Conservation (phyloP, 2,329 filamentous ascomycete species). For the Aspergillus glaucus region DNA sequence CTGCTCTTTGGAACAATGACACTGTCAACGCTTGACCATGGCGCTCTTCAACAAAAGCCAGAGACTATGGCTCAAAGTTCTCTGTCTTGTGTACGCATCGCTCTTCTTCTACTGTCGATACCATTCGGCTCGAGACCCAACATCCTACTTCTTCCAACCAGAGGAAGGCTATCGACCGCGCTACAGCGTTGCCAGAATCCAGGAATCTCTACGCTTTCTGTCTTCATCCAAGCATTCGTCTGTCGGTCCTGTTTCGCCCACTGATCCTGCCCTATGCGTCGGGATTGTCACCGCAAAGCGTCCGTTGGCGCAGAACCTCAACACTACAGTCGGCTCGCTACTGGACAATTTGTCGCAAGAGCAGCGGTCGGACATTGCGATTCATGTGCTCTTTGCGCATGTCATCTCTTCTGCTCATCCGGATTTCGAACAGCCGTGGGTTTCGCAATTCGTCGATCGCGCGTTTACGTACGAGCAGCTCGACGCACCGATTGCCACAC, state of each 20-base stretch:
- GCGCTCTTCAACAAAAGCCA: conserved; percentile 12
- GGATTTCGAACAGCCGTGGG: conserved; percentile 38
- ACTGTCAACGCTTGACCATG: neutral
- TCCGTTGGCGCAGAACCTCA: conserved; percentile 35
- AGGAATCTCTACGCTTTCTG: conserved; percentile 14
- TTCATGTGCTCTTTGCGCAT: conserved; percentile 43
- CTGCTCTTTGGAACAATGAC: neutral
- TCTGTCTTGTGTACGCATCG: conserved; percentile 13
- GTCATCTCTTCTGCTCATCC: conserved; percentile 37
- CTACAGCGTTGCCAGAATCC: conserved; percentile 15
- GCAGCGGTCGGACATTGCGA: conserved; percentile 36
- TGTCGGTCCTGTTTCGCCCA: conserved; percentile 1
- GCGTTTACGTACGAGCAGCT: conserved; percentile 37
- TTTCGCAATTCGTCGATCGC: conserved; percentile 33
- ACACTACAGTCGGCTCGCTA: conserved; percentile 38
- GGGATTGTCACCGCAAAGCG: conserved; percentile 41
- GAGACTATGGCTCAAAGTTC: conserved; percentile 13
- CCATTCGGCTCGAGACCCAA: conserved; percentile 17
- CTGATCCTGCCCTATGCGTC: conserved; percentile 30
- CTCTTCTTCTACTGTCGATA: conserved; percentile 14
- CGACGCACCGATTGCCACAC: conserved; percentile 7
- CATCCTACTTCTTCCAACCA: conserved; percentile 18
- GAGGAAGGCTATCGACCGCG: conserved; percentile 16
- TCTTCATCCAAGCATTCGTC: conserved; percentile 11
- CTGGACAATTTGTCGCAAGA: conserved; percentile 35